Evolutionary conservation across 129 eudicot species (phyloP).

Genomic region (Saussurea involucrata): DNA sequence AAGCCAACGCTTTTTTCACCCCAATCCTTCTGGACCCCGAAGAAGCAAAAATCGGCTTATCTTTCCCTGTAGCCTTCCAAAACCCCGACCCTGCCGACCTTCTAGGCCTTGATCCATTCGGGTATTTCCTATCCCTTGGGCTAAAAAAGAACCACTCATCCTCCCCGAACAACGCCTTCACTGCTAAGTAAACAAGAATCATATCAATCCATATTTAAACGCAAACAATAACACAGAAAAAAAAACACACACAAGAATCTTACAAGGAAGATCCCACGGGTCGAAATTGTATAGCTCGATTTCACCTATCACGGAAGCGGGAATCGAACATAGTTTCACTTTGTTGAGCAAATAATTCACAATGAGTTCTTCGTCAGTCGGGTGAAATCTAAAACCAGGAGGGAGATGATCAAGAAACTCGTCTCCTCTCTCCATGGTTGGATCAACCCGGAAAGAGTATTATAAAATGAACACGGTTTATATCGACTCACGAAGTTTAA

Average conservation of each 20-base stretch:
- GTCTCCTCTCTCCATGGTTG: constrained; percentile 24
- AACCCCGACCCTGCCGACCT: constrained; percentile 56
- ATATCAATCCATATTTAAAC: not conserved
- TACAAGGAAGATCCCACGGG: constrained; percentile 77
- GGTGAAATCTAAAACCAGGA: constrained; percentile 71
- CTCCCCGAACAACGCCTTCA: constrained; percentile 47
- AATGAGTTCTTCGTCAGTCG: constrained; percentile 70
- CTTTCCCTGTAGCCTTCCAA: constrained; percentile 75
- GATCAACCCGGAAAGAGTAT: constrained; percentile 11
- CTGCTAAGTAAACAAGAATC: constrained; percentile 26
- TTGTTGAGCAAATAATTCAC: constrained; percentile 45
- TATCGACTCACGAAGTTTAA: not conserved
- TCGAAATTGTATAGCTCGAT: constrained; percentile 57
- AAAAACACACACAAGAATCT: not conserved
- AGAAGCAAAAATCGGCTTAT: constrained; percentile 51
- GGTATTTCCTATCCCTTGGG: constrained; percentile 68
- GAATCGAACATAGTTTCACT: constrained; percentile 36
- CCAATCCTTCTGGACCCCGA: constrained; percentile 51
- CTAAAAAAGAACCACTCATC: constrained; percentile 71
- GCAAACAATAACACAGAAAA: not conserved
- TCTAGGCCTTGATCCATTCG: constrained; percentile 63
- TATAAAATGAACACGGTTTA: constrained; percentile 6
- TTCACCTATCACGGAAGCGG: constrained; percentile 48
- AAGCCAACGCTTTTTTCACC: constrained; percentile 53
- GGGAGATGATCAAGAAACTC: constrained; percentile 33